Evolutionary conservation across 495 filamentous ascomycete species (phyloP).

Genomic region (Penicillium herquei): DNA sequence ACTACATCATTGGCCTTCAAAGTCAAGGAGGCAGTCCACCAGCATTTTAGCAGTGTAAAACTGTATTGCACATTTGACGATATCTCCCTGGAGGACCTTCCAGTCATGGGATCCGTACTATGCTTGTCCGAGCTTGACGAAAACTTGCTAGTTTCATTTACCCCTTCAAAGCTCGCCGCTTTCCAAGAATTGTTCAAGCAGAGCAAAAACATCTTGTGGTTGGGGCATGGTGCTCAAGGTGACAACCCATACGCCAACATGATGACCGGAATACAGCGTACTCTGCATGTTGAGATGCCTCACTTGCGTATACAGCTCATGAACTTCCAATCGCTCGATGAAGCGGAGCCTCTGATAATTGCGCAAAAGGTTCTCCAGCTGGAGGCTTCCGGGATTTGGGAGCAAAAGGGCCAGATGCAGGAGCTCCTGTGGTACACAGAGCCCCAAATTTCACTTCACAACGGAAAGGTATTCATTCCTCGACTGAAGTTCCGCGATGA

Average conservation of each 20-base stretch:
- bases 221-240: slow-evolving; percentile 28
- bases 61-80: slow-evolving; percentile 15
- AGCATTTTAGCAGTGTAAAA: slow-evolving; percentile 11
- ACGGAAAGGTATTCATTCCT: slow-evolving; percentile 29
- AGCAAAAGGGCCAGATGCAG: slow-evolving; percentile 12
- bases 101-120: slow-evolving; percentile 35
- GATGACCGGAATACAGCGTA: slow-evolving; percentile 38
- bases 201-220: slow-evolving; percentile 41
- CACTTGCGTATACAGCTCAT: slow-evolving; percentile 29
- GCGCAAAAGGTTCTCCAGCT: slow-evolving; percentile 24
- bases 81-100: slow-evolving; percentile 6
- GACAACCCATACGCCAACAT: slow-evolving; percentile 38
- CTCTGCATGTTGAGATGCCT: slow-evolving; percentile 22
- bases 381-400: slow-evolving; percentile 18
- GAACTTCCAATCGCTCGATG: slow-evolving; percentile 19
- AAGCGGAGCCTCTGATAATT: slow-evolving; percentile 11
- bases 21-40: slow-evolving; percentile 9
- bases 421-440: slow-evolving; percentile 21
- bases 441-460: slow-evolving; percentile 24
- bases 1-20: slow-evolving; percentile 10
- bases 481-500: slow-evolving; percentile 20
- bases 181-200: slow-evolving; percentile 32
- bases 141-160: slow-evolving; percentile 41
- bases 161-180: slow-evolving; percentile 9
- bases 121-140: slow-evolving; percentile 45